Evolutionary conservation across 2,329 filamentous ascomycete genomes (phyloP), one percentile per base, ranked within the genome.

Genomic region (Chlorencoelia australis): DNA sequence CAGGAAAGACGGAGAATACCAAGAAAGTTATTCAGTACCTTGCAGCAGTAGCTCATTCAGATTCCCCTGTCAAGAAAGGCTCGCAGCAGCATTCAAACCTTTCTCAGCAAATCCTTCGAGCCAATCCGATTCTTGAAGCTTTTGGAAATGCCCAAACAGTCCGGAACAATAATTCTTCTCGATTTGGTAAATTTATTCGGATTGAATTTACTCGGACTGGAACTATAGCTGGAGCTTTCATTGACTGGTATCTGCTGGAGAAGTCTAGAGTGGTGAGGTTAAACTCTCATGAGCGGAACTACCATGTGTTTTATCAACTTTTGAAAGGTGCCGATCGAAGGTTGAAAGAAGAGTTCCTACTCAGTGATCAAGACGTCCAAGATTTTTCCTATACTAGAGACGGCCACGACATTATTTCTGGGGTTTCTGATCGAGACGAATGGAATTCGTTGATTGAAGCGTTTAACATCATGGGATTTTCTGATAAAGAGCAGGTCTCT

Each of bases 1-100:
- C 91, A 21, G 91, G 91, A 50, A 98, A 98, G 65, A 98, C 91
- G 0, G 91, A 98, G 59, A 98, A 98, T 57, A 98, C 91, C 11
- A 98, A 98, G 58, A 98, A 98, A 59, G 91, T 98, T 49, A 98
- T 98, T 37, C 93, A 98, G 54, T 98, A 98, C 55, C 75, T 98
- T 28, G 91, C 91, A 10, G 87, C 91, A 2, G 91, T 98, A 30
- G 91, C 91, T 7, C 82, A 84, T 27, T 76, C 84, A 0, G 89
- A 96, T 41, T 78, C 79, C 0, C 71, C 80, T 2, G 56, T 72
- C 59, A 64, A 79, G 67, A 63, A 68, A 63, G 62, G 79, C 65
- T n/a, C n/a, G n/a, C 56, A 60, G 4, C 67, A 80, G 46, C 75
- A 89, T 43, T 82, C 86, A 9, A 94, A 86, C 41, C 75, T 98